Base-by-base conservation (phyloP, 176 grass and related monocot species). In the Leersia perrieri region DNA sequence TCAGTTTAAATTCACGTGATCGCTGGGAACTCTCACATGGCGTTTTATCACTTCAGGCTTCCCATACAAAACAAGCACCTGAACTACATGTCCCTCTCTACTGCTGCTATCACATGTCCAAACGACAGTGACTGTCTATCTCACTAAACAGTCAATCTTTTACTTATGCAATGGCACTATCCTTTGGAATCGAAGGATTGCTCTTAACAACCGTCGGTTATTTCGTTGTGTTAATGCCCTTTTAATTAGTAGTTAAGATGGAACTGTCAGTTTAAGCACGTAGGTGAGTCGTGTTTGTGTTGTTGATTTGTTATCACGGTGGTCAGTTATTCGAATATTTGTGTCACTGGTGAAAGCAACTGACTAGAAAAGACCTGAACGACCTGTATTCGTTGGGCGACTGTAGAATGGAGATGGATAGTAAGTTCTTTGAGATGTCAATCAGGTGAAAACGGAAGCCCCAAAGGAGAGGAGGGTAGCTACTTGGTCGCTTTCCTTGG, bases 11-110 rank as follows among this genome's bases (percentile, higher is more conserved):
- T 79, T 79, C 86, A 88, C 82, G 75, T 83, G 86, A 82, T 41
- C 27, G 60, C 86, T 72, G 90, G 44, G 64, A 76, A 62, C 53
- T 57, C n/a, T 86, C 82, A 88, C 86, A 82, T 92, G 90, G 69
- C 31, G 53, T 75, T 87, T 64, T 38, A 87, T 84, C 45, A 32
- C 38, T 16, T 57, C 33, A 22, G 32, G 82, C 65, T 76, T 81
- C 70, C 40, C 51, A 67, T 78, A 49, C 44, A 41, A 68, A 73
- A 53, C 63, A 82, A 72, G 13, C 79, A 69, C 83, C 66, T 72
- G 72, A 85, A 38, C 57, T 78, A 58, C 53, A 38, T 80, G 74
- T 7, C 55, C 55, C 83, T 60, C 76, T 57, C 40, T 67, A 49
- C 58, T 66, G n/a, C 65, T 53, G 30, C 65, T 64, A 70, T 78